phyloP scores from a whole-genome alignment of 306 rosid genomes.

The Pueraria montana region DNA sequence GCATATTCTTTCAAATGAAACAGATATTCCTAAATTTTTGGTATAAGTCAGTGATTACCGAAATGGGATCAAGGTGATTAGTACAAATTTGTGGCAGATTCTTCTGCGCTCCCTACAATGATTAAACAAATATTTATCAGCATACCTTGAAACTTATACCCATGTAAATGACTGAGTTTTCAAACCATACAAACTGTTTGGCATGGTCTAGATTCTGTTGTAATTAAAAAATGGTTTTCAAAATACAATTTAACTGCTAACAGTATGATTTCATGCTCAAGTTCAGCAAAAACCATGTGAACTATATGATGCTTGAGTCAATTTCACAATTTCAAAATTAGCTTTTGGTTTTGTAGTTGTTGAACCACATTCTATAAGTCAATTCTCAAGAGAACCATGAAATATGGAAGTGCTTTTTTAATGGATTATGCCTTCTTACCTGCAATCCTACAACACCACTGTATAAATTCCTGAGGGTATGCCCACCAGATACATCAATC shows the following conservation, averaged over 20 bases:
- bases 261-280: background rate
- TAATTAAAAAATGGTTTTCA: slow-evolving; percentile 14
- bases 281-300: slow-evolving; percentile 7
- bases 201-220: slow-evolving; percentile 15
- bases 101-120: slow-evolving; percentile 69
- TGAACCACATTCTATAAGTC: slow-evolving; percentile 17
- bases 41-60: slow-evolving; percentile 57
- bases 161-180: slow-evolving; percentile 25
- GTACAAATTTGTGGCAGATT: slow-evolving; percentile 80
- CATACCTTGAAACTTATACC: background rate
- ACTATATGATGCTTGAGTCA: slow-evolving; percentile 14
- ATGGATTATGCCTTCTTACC: slow-evolving; percentile 54
- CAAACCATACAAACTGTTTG: slow-evolving; percentile 5
- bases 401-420: slow-evolving; percentile 36
- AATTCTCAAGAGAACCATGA: slow-evolving; percentile 14
- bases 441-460: slow-evolving; percentile 83
- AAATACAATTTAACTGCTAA: slow-evolving; percentile 17
- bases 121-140: slow-evolving; percentile 36
- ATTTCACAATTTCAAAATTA: slow-evolving; percentile 14
- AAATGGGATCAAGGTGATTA: slow-evolving; percentile 80
- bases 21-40: background rate
- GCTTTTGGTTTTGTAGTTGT: slow-evolving; percentile 30
- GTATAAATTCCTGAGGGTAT: slow-evolving; percentile 68
- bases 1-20: slow-evolving; percentile 39
- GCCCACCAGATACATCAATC: slow-evolving; percentile 78